Evolutionary conservation across 257 asterid species (phyloP).

Genomic region (Paraleonurus japonicus): DNA sequence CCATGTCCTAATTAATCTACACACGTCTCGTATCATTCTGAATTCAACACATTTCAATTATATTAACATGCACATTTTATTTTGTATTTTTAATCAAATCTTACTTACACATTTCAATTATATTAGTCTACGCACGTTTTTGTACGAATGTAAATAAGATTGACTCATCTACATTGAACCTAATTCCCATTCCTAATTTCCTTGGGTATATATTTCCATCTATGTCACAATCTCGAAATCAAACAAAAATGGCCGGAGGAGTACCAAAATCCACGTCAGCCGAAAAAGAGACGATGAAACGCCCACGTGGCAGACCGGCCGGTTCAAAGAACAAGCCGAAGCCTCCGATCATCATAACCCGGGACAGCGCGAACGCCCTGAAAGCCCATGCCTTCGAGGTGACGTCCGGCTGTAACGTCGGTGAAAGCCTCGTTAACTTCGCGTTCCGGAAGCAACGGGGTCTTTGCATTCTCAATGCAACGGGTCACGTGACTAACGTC

Average conservation of each 20-base stretch:
- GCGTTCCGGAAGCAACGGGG: constrained; percentile 77
- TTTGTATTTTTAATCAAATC: too few species aligned
- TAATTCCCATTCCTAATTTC: constrained; percentile 19
- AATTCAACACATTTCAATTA: too few species aligned
- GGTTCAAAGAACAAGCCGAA: constrained; percentile 97
- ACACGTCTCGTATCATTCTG: too few species aligned
- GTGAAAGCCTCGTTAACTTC: constrained; percentile 55
- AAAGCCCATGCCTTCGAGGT: constrained; percentile 90
- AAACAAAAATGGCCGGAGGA: constrained; percentile 46
- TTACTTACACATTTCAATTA: too few species aligned
- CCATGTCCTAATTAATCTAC: constrained; percentile 55
- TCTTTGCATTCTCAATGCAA: constrained; percentile 67
- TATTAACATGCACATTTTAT: too few species aligned
- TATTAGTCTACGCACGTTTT: too few species aligned
- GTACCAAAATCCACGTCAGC: constrained; percentile 13
- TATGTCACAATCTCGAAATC: constrained; percentile 5
- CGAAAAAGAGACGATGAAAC: constrained; percentile 21
- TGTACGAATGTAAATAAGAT: too few species aligned
- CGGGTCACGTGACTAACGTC: constrained; percentile 85
- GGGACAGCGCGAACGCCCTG: constrained; percentile 83
- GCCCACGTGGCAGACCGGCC: constrained; percentile 72
- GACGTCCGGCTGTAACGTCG: constrained; percentile 65
- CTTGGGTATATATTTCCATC: constrained; percentile 35
- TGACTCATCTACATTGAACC: constrained; percentile 34
- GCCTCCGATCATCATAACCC: constrained; percentile 84